Conservation (phyloP, 106 monocot species). For the Chionographis japonica region DNA sequence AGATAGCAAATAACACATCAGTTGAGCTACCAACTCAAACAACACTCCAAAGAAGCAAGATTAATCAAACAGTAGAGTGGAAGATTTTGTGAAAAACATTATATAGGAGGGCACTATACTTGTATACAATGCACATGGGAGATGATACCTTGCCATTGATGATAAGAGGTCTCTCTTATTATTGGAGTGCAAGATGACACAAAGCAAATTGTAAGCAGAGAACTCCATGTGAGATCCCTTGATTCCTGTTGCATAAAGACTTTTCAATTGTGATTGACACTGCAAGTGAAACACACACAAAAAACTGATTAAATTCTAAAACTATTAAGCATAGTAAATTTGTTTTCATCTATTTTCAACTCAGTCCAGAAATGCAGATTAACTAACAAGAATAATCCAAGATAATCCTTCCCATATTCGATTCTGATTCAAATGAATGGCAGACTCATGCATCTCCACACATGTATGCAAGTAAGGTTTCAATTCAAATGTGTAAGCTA, state of each 20-base stretch:
- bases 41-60: too few species aligned
- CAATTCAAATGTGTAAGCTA: too few species aligned
- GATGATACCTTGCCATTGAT: slow-evolving; percentile 70
- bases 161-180: slow-evolving; percentile 85
- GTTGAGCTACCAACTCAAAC: too few species aligned
- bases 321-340: not conserved
- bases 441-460: too few species aligned
- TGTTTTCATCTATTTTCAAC: too few species aligned
- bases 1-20: too few species aligned
- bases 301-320: not conserved
- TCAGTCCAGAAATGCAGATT: not conserved
- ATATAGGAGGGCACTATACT: too few species aligned
- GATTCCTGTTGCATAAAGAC: slow-evolving; percentile 88
- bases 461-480: too few species aligned
- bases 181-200: slow-evolving; percentile 73
- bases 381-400: not conserved
- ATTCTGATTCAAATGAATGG: too few species aligned
- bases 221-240: slow-evolving; percentile 76
- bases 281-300: slow-evolving; percentile 25
- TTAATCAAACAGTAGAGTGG: too few species aligned
- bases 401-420: not conserved
- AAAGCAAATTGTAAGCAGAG: slow-evolving; percentile 87
- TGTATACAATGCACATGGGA: not conserved
- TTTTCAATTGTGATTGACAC: slow-evolving; percentile 95
- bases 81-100: too few species aligned